Percentiles rank a stretch among this genome's conserved stretches.
These are phyloP conservation scores for Xylariales sp. DNA, from an alignment of 2,329 filamentous ascomycete species.

Conservation along the genomic window DNA sequence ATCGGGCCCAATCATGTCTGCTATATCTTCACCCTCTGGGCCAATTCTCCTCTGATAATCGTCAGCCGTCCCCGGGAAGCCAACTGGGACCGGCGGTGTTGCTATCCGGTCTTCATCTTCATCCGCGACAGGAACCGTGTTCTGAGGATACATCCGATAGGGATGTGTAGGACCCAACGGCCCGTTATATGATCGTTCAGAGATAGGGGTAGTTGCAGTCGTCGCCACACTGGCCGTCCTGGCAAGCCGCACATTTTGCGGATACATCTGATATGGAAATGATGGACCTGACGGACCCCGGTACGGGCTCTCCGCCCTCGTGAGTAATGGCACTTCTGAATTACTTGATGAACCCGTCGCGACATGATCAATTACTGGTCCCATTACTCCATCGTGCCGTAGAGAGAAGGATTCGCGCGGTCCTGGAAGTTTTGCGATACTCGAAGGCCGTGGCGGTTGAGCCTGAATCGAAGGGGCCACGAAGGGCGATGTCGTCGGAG, in stretches of 20 bases:
- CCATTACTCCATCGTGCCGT: slow-evolving; percentile 45
- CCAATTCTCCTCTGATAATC: slow-evolving; percentile 69
- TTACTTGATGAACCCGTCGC: slow-evolving; percentile 25
- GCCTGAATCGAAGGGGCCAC: slow-evolving; percentile 14
- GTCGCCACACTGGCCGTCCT: slow-evolving; percentile 64
- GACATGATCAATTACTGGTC: slow-evolving; percentile 17
- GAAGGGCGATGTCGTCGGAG: slow-evolving; percentile 16
- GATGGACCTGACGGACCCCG: slow-evolving; percentile 68
- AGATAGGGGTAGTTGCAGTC: slow-evolving; percentile 59
- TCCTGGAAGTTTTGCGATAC: slow-evolving; percentile 49
- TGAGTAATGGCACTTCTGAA: slow-evolving; percentile 25
- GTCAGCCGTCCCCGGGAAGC: slow-evolving; percentile 65
- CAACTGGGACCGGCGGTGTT: slow-evolving; percentile 56
- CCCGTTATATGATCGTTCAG: slow-evolving; percentile 55
- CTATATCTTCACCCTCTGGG: slow-evolving; percentile 79
- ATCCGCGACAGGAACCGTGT: slow-evolving; percentile 55
- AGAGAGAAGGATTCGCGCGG: slow-evolving; percentile 46
- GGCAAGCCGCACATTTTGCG: slow-evolving; percentile 55
- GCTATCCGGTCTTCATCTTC: slow-evolving; percentile 27
- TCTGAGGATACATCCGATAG: slow-evolving; percentile 83
- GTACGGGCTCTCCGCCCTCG: slow-evolving; percentile 56
- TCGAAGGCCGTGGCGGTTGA: slow-evolving; percentile 41
- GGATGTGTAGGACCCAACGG: slow-evolving; percentile 72
- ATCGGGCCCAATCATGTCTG: slow-evolving; percentile 79
- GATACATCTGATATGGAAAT: slow-evolving; percentile 81